Conservation (phyloP, 1,139 yeast species). For the Sugiyamaella novakii region DNA sequence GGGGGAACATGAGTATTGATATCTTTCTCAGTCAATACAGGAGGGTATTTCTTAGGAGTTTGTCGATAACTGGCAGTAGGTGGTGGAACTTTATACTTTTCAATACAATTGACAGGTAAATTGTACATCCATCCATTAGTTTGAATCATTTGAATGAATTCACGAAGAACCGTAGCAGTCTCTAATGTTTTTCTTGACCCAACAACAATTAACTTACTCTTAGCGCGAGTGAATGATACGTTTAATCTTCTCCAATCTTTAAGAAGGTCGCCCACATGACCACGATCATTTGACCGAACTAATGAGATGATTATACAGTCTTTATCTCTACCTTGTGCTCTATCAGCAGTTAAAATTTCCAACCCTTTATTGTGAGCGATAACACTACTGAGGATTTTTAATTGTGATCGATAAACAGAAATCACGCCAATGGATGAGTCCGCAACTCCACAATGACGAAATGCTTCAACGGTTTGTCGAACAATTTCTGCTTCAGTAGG, state of each 20-base stretch:
- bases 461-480: conserved; percentile 60
- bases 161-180: conserved; percentile 56
- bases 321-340: conserved; percentile 94
- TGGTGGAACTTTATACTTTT: conserved; percentile 39
- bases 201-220: conserved; percentile 73
- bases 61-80: not conserved
- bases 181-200: conserved; percentile 74
- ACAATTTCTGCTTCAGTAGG: conserved; percentile 69
- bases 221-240: conserved; percentile 92
- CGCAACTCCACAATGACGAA: conserved; percentile 61
- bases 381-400: conserved; percentile 35
- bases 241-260: conserved; percentile 91
- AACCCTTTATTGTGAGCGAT: conserved; percentile 47
- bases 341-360: conserved; percentile 91
- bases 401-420: conserved; percentile 85
- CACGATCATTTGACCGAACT: conserved; percentile 75
- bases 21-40: not conserved
- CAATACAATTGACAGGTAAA: conserved; percentile 52
- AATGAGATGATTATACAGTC: conserved; percentile 85
- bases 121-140: conserved; percentile 65
- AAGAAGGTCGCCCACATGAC: conserved; percentile 72
- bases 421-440: conserved; percentile 74
- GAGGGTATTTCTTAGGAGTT: conserved; percentile 2
- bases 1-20: not conserved
- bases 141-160: conserved; percentile 63